A percentile compares a stretch with the other conserved stretches of the same genome.
Evolutionary conservation across 495 filamentous ascomycete species (phyloP).

Genomic region (Arthonia radiata): DNA sequence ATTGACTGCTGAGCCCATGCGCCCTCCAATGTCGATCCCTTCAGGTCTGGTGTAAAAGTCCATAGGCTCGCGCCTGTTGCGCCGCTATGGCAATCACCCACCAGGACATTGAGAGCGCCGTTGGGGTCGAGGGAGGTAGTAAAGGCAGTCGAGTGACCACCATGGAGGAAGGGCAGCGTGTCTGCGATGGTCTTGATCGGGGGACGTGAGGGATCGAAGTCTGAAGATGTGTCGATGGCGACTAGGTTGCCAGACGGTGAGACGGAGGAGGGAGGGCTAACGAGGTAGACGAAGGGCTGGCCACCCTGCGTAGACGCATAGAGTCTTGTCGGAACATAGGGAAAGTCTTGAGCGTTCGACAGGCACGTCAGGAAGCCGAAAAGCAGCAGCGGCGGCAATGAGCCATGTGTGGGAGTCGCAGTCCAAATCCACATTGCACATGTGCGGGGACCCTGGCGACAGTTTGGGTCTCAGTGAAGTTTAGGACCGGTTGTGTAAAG

Average conservation of each 20-base stretch:
- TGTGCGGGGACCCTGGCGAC: too few species aligned
- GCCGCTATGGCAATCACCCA: slow-evolving; percentile 36
- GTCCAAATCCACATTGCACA: too few species aligned
- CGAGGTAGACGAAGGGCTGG: slow-evolving; percentile 30
- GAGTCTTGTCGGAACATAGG: slow-evolving; percentile 52
- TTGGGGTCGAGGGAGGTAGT: slow-evolving; percentile 35
- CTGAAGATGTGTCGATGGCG: slow-evolving; percentile 35
- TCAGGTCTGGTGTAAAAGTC: slow-evolving; percentile 23
- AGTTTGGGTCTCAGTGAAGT: too few species aligned
- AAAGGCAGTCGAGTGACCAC: slow-evolving; percentile 22
- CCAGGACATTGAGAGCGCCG: slow-evolving; percentile 42
- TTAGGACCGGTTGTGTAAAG: too few species aligned
- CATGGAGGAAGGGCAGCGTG: slow-evolving; percentile 37
- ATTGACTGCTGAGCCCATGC: too few species aligned
- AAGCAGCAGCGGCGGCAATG: too few species aligned
- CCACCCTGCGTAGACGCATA: slow-evolving; percentile 27
- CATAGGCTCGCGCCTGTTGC: slow-evolving; percentile 24
- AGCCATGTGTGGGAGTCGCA: too few species aligned
- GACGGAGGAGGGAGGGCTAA: slow-evolving; percentile 22
- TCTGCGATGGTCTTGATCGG: slow-evolving; percentile 30
- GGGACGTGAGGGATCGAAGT: slow-evolving; percentile 24
- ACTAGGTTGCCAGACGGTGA: slow-evolving; percentile 24
- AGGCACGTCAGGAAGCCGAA: too few species aligned
- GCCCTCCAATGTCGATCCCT: slow-evolving; percentile 10
- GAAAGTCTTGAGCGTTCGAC: too few species aligned